phyloP scores from a whole-genome alignment of 176 grass and related monocot species.

The Metroxylon sagu region DNA sequence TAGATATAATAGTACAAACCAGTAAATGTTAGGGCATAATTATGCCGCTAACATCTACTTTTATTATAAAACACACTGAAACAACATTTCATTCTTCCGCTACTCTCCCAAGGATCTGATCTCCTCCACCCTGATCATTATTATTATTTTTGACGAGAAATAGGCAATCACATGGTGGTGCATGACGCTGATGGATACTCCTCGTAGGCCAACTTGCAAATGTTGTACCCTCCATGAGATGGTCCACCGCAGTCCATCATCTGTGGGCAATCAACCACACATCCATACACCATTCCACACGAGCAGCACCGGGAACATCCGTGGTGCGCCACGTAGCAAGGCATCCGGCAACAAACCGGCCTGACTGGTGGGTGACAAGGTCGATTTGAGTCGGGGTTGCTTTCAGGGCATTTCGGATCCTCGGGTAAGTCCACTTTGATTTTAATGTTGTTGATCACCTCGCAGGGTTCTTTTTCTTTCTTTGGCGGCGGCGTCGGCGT shows the following conservation, averaged over 20 bases:
- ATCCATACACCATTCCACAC: constrained; percentile 40
- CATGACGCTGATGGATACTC: constrained; percentile 46
- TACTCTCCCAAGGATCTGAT: too few species aligned
- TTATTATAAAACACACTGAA: too few species aligned
- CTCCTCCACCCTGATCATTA: too few species aligned
- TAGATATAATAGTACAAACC: too few species aligned
- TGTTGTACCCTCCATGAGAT: constrained; percentile 27
- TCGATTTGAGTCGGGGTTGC: too few species aligned
- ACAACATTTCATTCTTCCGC: too few species aligned
- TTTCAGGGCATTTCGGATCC: too few species aligned
- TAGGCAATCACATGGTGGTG: constrained; percentile 49
- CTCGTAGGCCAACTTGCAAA: constrained; percentile 36
- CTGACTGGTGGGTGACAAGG: constrained; percentile 4
- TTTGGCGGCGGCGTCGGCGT: constrained; percentile 18
- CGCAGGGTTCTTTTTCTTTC: neutral
- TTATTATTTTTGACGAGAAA: neutral
- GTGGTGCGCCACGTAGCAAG: constrained; percentile 24
- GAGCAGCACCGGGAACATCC: constrained; percentile 69
- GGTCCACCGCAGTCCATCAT: neutral
- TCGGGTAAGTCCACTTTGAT: too few species aligned
- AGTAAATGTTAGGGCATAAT: too few species aligned
- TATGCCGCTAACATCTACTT: too few species aligned
- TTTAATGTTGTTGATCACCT: too few species aligned
- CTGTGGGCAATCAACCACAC: too few species aligned
- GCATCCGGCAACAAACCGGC: constrained; percentile 39